Conservation (phyloP, 2,329 filamentous ascomycete species). For the Fusarium sp. region DNA sequence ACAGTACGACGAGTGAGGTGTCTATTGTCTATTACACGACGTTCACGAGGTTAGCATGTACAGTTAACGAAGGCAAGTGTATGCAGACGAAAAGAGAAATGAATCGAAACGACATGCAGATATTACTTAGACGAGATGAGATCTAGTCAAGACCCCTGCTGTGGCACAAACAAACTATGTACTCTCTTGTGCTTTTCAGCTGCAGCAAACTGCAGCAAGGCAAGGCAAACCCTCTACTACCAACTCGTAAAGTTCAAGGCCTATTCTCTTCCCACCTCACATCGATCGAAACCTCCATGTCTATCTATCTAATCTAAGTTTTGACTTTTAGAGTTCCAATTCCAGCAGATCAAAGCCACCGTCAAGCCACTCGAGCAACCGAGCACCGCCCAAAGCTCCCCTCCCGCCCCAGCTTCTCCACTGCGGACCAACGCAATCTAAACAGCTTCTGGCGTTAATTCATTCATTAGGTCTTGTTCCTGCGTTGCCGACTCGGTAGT, state of each 20-base stretch:
- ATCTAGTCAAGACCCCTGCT: neutral
- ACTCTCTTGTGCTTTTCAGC: neutral
- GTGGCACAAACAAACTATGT: neutral
- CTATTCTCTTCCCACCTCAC: neutral
- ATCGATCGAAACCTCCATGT: neutral
- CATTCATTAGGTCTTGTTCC: neutral
- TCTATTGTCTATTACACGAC: neutral
- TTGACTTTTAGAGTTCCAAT: conserved; percentile 15
- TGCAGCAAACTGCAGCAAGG: neutral
- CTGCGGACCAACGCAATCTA: conserved; percentile 3
- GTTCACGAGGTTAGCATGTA: neutral
- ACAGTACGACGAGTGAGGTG: neutral
- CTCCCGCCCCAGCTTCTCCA: conserved; percentile 11
- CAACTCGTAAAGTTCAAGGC: conserved; percentile 3
- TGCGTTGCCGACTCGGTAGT: conserved; percentile 2
- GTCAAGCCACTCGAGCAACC: conserved; percentile 17
- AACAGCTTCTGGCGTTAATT: conserved; percentile 5
- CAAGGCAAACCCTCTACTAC: neutral
- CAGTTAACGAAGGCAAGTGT: neutral
- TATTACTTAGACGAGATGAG: conserved; percentile 20
- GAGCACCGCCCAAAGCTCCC: neutral
- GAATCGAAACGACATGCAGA: conserved; percentile 20
- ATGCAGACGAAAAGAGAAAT: conserved; percentile 7
- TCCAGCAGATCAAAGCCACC: conserved; percentile 27
- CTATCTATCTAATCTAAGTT: neutral